These are phyloP conservation scores for Helotiales sp. DNA, from an alignment of 2,329 filamentous ascomycete species.

Conservation along the genomic window DNA sequence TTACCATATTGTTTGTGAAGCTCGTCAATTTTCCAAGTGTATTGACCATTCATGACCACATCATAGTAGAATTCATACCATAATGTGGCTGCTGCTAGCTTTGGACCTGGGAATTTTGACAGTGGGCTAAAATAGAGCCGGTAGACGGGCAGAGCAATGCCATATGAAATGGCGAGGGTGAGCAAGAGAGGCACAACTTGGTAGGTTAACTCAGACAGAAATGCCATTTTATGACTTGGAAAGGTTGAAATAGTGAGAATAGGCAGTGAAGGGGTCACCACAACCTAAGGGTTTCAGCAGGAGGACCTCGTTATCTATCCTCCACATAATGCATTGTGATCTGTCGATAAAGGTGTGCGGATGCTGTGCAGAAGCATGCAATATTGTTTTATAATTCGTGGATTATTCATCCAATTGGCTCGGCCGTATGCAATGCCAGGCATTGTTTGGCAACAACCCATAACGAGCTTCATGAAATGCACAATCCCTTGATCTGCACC, in stretches of 20 bases:
- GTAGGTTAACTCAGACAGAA: neutral
- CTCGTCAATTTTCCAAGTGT: conserved; percentile 13
- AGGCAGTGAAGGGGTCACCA: neutral
- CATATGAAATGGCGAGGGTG: neutral
- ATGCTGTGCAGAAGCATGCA: no score
- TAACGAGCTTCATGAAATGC: no score
- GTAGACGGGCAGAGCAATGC: conserved; percentile 6
- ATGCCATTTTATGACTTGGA: neutral
- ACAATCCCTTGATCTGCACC: no score
- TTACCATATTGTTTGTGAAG: conserved; percentile 23
- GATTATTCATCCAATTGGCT: no score
- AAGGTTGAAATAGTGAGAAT: neutral
- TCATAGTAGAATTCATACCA: conserved; percentile 33
- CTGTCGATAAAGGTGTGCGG: no score
- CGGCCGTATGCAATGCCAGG: no score
- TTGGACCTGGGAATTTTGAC: conserved; percentile 33
- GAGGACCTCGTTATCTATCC: no score
- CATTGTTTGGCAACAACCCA: no score
- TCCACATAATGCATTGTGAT: no score
- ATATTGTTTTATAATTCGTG: no score
- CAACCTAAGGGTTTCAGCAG: no score
- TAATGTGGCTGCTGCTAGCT: conserved; percentile 25
- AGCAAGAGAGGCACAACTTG: neutral
- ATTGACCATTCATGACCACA: conserved; percentile 21
- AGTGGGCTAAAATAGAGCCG: conserved; percentile 37